Evolutionary conservation across 805 yeast species (phyloP).

Genomic region (Myxozyma kluyveri): DNA sequence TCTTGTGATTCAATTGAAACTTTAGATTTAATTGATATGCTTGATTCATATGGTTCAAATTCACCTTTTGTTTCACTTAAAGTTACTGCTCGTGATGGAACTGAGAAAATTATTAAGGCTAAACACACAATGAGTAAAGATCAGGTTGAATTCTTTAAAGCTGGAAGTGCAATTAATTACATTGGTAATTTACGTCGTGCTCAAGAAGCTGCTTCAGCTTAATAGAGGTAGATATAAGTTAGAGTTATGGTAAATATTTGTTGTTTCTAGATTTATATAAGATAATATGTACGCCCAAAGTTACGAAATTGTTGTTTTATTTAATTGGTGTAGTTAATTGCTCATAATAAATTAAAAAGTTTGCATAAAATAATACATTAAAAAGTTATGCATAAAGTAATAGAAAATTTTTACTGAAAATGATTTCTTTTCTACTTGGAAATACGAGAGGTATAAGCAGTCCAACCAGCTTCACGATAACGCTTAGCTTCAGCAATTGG

Average conservation of each 20-base stretch:
- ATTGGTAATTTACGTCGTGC: constrained; percentile 54
- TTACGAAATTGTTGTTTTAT: not conserved
- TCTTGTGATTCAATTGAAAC: constrained; percentile 88
- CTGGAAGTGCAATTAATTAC: constrained; percentile 94
- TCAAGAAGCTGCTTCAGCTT: not conserved
- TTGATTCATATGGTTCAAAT: constrained; percentile 63
- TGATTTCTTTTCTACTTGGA: not conserved
- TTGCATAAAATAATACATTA: too few relatives aligned
- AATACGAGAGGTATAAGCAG: constrained; percentile 61
- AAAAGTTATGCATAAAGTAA: not conserved
- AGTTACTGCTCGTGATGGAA: constrained; percentile 72
- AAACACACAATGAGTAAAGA: constrained; percentile 97
- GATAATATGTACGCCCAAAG: not conserved
- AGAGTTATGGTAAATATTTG: not conserved
- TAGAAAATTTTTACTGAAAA: not conserved
- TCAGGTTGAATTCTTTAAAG: constrained; percentile 91
- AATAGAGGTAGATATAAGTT: not conserved
- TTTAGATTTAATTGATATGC: constrained; percentile 75
- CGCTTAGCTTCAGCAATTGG: constrained; percentile 83
- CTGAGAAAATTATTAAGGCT: constrained; percentile 63
- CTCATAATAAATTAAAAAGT: not conserved
- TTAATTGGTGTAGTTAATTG: not conserved
- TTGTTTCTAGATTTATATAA: not conserved
- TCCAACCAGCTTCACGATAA: constrained; percentile 93
- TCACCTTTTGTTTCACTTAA: constrained; percentile 63